Base-by-base conservation (phyloP, 148 eudicot species). In the Camellia granthamiana region DNA sequence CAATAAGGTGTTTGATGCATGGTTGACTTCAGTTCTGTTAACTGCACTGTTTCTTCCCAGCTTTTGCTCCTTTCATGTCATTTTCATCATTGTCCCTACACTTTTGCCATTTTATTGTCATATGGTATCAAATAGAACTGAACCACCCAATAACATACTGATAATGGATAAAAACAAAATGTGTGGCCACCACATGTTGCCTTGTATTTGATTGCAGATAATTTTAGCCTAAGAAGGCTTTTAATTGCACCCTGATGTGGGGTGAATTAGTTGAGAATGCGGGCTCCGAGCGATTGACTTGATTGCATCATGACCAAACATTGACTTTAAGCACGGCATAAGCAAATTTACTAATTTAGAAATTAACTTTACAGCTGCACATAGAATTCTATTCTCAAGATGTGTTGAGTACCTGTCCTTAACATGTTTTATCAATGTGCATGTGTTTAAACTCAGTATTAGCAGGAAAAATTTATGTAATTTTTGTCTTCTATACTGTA, bases 61-160 rank as follows among this genome's bases (percentile, higher is more conserved):
- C 63, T 72, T 66, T 14, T 13, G 62, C 13, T 64, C 49, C 62
- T 63, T 74, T 49, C 77, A 65, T 51, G 42, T 3, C 38, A 49
- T 77, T 64, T 71, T 63, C 41, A 7, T 41, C 46, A 13, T 38
- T 63, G 71, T 54, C 78, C 65, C 54, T 74, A 41, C 30, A 43
- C 14, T n/a, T 54, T 80, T 80, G 83, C 54, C 77, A 60, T 47
- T 47, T 44, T 79, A 46, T 79, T 21, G 46, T 13, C 18, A 38
- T 61, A 59, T 79, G 77, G 76, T 71, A 44, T 71, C 75, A 61
- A 11, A 47, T 64, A 72, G 19, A 63, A 43, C 7, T 21, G 47
- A 59, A 61, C 42, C 16, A 42, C 16, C 51, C n/a, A 41, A 54
- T 72, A 23, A 9, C 46, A 23, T 79, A 2, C 66, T 55, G 16